A percentile compares a stretch with the other conserved stretches of the same genome.
phyloP scores from a whole-genome alignment of 371 early-diverging fungal species.

The Blastocladiella emersonii region DNA sequence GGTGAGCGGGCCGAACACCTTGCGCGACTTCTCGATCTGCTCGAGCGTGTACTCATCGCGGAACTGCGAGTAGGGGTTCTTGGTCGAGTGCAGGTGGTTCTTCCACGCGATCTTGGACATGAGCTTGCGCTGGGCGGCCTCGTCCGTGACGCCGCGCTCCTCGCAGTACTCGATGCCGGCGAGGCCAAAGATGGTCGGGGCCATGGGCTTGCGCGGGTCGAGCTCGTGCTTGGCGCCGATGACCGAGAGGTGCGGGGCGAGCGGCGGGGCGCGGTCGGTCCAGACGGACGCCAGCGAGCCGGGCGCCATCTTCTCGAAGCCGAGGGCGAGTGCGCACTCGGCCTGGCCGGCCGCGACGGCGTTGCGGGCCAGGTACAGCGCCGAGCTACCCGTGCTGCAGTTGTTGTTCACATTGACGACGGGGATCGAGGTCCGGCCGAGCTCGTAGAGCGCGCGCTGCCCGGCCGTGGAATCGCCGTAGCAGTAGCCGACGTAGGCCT shows the following conservation, averaged over 20 bases:
- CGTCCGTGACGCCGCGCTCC: slow-evolving; percentile 39
- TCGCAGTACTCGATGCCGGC: slow-evolving; percentile 60
- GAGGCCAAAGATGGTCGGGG: slow-evolving; percentile 63
- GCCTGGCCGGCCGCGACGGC: slow-evolving; percentile 45
- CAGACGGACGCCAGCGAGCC: slow-evolving; percentile 42
- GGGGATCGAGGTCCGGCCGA: slow-evolving; percentile 51
- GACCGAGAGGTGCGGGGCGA: slow-evolving; percentile 25
- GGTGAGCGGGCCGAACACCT: slow-evolving; percentile 53
- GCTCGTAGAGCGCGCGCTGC: slow-evolving; percentile 54
- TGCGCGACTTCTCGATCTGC: slow-evolving; percentile 45
- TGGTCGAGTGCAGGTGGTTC: slow-evolving; percentile 49
- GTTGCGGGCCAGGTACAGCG: slow-evolving; percentile 53
- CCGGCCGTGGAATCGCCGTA: slow-evolving; percentile 59
- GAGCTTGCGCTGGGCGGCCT: slow-evolving; percentile 14
- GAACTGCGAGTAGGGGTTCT: slow-evolving; percentile 66
- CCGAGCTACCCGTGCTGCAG: slow-evolving; percentile 63
- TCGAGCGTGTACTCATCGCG: slow-evolving; percentile 49
- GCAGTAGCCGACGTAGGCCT: slow-evolving; percentile 43
- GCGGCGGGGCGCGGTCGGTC: slow-evolving; percentile 48
- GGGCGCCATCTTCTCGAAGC: slow-evolving; percentile 62
- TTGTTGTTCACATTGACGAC: slow-evolving; percentile 66
- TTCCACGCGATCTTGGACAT: slow-evolving; percentile 61
- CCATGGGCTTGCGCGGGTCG: slow-evolving; percentile 39
- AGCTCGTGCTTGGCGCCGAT: slow-evolving; percentile 44
- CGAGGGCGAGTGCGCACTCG: slow-evolving; percentile 62